Evolutionary conservation across 2,329 filamentous ascomycete species (phyloP).

Genomic region (Achaetomium macrosporum): DNA sequence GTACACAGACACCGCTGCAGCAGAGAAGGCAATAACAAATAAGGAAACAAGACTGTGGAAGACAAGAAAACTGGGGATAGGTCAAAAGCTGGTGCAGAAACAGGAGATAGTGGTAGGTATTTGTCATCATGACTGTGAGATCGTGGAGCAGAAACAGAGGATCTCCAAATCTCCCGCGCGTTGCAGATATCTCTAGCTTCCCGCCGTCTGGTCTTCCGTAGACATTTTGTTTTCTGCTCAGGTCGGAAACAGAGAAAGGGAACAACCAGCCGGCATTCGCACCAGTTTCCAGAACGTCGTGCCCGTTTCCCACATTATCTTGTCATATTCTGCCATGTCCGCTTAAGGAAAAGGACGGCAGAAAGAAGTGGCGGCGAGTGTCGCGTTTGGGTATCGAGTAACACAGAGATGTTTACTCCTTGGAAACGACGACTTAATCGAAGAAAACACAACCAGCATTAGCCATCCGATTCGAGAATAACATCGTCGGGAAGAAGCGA

Average conservation of each 20-base stretch:
- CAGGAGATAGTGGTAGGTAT: conserved; percentile 1
- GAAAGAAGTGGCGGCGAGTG: not conserved
- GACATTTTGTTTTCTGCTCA: not conserved
- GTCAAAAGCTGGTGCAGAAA: not conserved
- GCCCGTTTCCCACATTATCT: conserved; percentile 5
- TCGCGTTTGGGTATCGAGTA: not conserved
- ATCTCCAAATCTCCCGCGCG: not conserved
- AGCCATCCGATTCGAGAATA: conserved; percentile 11
- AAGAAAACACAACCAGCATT: conserved; percentile 11
- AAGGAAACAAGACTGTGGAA: not conserved
- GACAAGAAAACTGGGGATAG: not conserved
- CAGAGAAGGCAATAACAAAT: not conserved
- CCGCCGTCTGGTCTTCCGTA: not conserved
- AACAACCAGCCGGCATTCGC: not conserved
- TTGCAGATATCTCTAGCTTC: not conserved
- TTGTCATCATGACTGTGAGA: conserved; percentile 4
- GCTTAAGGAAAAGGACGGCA: not conserved
- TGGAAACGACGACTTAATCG: conserved; percentile 15
- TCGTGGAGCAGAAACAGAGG: not conserved
- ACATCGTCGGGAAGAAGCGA: not conserved
- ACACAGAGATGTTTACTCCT: conserved; percentile 12
- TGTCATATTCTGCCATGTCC: not conserved
- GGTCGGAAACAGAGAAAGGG: not conserved
- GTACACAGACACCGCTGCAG: not conserved
- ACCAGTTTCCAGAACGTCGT: not conserved